These are phyloP conservation scores for Pythium utonaiense DNA, from an alignment of 352 stramenopile species.

Conservation along the genomic window DNA sequence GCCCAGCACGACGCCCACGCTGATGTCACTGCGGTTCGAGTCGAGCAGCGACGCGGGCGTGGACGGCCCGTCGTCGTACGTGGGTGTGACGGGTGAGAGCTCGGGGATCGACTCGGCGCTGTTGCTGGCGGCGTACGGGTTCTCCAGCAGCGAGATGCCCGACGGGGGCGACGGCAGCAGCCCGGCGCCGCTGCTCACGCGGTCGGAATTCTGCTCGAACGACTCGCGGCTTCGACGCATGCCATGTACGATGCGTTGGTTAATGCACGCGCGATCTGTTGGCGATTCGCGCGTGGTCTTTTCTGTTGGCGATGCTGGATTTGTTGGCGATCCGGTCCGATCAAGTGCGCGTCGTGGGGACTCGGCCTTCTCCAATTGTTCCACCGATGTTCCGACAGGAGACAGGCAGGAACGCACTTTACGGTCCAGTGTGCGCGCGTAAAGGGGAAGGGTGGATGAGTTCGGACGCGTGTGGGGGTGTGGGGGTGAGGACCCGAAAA, in stretches of 20 bases:
- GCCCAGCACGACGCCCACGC: neutral
- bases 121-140: conserved; percentile 15
- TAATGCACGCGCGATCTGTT: neutral
- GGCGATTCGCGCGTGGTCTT: no score
- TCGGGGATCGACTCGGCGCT: conserved; percentile 28
- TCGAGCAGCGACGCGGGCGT: conserved; percentile 13
- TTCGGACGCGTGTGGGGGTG: no score
- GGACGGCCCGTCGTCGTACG: conserved; percentile 2
- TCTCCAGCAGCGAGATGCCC: conserved; percentile 20
- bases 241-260: neutral
- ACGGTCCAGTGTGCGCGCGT: neutral
- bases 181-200: neutral
- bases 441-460: neutral
- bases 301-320: neutral
- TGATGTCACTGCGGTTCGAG: conserved; percentile 4
- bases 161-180: conserved; percentile 12
- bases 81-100: conserved; percentile 13
- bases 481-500: no score
- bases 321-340: neutral
- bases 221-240: conserved; percentile 25
- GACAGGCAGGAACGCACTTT: neutral
- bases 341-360: neutral
- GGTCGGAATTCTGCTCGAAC: conserved; percentile 11
- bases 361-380: neutral
- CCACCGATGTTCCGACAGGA: neutral